These are phyloP conservation scores for Phascolomyces articulosus DNA, from an alignment of 371 early-diverging fungal genomes.

Conservation along the genomic window DNA sequence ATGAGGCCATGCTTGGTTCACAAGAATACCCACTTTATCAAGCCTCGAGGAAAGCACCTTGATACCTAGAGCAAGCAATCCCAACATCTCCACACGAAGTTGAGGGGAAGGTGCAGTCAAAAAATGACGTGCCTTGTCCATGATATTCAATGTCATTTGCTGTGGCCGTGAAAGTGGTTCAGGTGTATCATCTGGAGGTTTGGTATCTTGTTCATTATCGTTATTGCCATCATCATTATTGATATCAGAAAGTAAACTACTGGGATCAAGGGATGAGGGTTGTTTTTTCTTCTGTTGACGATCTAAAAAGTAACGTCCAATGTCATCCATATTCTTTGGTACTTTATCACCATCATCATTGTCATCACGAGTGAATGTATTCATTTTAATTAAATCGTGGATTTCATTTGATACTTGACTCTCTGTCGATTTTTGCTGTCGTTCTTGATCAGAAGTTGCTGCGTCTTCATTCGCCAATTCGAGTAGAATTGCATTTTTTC, in stretches of 20 bases:
- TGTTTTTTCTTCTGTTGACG: constrained; percentile 33
- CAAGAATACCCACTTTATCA: constrained; percentile 45
- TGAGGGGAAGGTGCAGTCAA: constrained; percentile 54
- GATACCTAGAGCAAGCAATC: constrained; percentile 38
- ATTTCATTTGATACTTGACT: constrained; percentile 28
- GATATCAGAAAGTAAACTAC: constrained; percentile 1
- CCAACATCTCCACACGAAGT: constrained; percentile 50
- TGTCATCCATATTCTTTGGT: constrained; percentile 40
- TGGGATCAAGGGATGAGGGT: constrained; percentile 13
- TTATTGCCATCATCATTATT: constrained; percentile 8
- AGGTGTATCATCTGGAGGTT: constrained; percentile 12
- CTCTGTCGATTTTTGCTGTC: not conserved
- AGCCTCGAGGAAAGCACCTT: constrained; percentile 32
- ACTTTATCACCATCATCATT: not conserved
- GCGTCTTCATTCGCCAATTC: not conserved
- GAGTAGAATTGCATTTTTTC: not conserved
- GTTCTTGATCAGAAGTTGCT: not conserved
- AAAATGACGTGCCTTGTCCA: constrained; percentile 52
- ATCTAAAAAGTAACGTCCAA: constrained; percentile 48
- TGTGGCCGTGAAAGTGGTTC: constrained; percentile 33
- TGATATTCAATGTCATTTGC: constrained; percentile 42
- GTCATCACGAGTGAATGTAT: not conserved
- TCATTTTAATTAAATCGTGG: constrained; percentile 20
- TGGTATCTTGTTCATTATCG: constrained; percentile 1
- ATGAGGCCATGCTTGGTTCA: constrained; percentile 60